Conservation (phyloP, 2,329 filamentous ascomycete genomes). For the Pseudopyricularia cyperi region DNA sequence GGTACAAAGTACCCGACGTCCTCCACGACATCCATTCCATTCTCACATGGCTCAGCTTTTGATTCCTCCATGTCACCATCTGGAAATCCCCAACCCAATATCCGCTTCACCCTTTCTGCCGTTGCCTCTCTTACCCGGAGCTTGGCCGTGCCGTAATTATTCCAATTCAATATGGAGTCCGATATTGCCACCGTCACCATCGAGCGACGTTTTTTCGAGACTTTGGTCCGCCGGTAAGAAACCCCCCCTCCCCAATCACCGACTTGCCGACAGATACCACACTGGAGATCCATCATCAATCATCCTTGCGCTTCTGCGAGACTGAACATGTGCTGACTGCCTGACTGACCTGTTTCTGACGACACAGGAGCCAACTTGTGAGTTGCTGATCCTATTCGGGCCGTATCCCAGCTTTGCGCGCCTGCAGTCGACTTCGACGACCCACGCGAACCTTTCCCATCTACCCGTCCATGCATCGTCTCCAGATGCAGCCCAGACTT, state of each 20-base stretch:
- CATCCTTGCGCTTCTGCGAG: neutral
- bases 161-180: neutral
- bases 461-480: neutral
- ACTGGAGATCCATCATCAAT: neutral
- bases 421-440: neutral
- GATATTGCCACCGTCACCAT: slow-evolving; percentile 36
- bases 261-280: neutral
- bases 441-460: too few species aligned
- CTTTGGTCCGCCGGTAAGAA: slow-evolving; percentile 46
- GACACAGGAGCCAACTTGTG: slow-evolving; percentile 2
- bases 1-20: too few species aligned
- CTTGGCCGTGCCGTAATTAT: neutral
- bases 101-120: neutral
- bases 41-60: too few species aligned
- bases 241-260: neutral
- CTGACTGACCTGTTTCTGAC: neutral
- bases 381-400: neutral
- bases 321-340: neutral
- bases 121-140: neutral
- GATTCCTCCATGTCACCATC: too few species aligned
- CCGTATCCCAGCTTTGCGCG: neutral
- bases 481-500: neutral
- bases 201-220: slow-evolving; percentile 47
- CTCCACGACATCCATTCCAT: too few species aligned
- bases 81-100: too few species aligned